A percentile compares a stretch with the other conserved stretches of the same genome.
Conservation (phyloP, 2,329 filamentous ascomycete genomes). For the Biscogniauxia mediterranea region DNA sequence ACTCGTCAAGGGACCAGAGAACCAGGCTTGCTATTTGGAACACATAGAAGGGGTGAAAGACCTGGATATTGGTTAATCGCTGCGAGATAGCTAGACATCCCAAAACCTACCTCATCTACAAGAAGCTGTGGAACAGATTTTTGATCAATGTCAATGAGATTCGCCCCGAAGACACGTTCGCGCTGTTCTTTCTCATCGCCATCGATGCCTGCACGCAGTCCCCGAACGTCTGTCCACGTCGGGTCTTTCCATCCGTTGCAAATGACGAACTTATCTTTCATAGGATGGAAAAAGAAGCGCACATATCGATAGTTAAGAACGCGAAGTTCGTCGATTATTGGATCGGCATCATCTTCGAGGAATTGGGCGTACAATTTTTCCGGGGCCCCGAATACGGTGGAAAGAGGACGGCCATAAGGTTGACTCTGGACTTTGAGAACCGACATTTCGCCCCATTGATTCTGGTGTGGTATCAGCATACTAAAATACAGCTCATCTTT, state of each 20-base stretch:
- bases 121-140: conserved; percentile 81
- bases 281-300: conserved; percentile 84
- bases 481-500: not conserved
- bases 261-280: conserved; percentile 84
- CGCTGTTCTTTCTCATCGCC: conserved; percentile 83
- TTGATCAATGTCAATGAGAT: conserved; percentile 89
- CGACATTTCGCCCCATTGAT: conserved; percentile 92
- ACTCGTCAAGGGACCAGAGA: conserved; percentile 92
- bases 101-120: conserved; percentile 70
- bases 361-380: conserved; percentile 57
- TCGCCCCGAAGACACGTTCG: conserved; percentile 83
- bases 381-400: conserved; percentile 64
- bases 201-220: conserved; percentile 77
- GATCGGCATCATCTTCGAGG: conserved; percentile 70
- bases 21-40: conserved; percentile 94
- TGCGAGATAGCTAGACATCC: not conserved
- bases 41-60: conserved; percentile 96
- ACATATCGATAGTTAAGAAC: conserved; percentile 92
- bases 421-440: conserved; percentile 65
- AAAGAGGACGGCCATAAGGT: conserved; percentile 54
- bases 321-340: conserved; percentile 70
- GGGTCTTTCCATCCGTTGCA: conserved; percentile 94
- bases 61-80: conserved; percentile 45
- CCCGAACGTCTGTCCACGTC: conserved; percentile 74
- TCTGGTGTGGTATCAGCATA: conserved; percentile 44